Evolutionary conservation across 768 basidiomycete genomes (phyloP), one percentile per base, ranked within the genome.

Genomic region (Mycena amicta): DNA sequence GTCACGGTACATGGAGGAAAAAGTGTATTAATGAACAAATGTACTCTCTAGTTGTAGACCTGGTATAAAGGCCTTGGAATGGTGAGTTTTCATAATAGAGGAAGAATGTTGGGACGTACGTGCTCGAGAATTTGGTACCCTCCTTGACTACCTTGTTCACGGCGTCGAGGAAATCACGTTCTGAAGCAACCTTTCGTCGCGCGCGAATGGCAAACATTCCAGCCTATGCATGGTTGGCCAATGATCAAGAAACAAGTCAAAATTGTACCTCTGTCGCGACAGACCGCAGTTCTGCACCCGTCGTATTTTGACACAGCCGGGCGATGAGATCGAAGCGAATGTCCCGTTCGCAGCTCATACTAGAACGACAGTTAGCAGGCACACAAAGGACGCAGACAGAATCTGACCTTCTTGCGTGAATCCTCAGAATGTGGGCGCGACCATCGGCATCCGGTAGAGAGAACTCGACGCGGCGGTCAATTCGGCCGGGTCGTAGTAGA

Each of bases 151-250:
- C 97, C 77, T 98, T 98, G 80, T 99, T 97, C 2, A 99, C 96
- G 12, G 95, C 91, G 63, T 97, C 95, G 71, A 99, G 77, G 78
- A 98, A 99, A 74, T 99, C 97, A 54, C 93, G 89, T 71, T 99
- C 97, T 4, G 94, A 94, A 1, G 95, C 95, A 1, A 98, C 94
- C 74, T 98, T 98, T 74, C 97, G 82, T 66, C 97, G 82, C 45
- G 93, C 92, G 58, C 97, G 90, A 69, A 99, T 99, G 2, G 97
- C 96, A 75, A 96, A 99, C 97, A 99, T 98, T n/a, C 97, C 97
- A 49, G 97, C 97, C 90, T 92, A 62, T n/a, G 39, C 39, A 29
- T 50, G 30, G 39, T 5, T 30, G 22, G 30, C 39, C 50, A 33
- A 66, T 33, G 40, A 55, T n/a, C 50, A 27, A 25, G 45, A 37